phyloP scores from a whole-genome alignment of 2,329 filamentous ascomycete genomes.

The Alternaria panax region DNA sequence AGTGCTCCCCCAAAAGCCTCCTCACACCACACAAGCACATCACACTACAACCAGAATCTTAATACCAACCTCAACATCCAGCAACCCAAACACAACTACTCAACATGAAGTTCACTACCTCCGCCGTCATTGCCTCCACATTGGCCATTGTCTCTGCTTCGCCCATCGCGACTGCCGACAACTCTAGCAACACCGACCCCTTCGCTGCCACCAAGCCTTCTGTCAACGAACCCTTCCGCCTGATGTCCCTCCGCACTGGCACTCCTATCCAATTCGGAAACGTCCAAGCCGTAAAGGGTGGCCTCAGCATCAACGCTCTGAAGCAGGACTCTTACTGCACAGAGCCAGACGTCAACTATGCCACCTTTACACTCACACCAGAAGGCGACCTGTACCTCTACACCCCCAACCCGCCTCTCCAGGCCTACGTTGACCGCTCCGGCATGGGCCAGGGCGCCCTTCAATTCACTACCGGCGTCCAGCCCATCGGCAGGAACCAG shows the following conservation, averaged over 20 bases:
- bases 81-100: not conserved
- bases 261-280: constrained; percentile 57
- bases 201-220: constrained; percentile 24
- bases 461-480: not conserved
- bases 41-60: not conserved
- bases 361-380: constrained; percentile 60
- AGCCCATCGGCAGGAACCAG: not conserved
- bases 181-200: constrained; percentile 12
- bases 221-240: constrained; percentile 52
- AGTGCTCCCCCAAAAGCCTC: not conserved
- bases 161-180: not conserved
- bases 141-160: not conserved
- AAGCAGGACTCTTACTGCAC: constrained; percentile 59
- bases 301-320: constrained; percentile 54
- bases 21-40: not conserved
- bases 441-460: not conserved
- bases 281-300: constrained; percentile 55
- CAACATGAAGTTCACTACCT: not conserved
- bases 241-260: constrained; percentile 60
- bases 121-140: not conserved
- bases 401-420: constrained; percentile 54
- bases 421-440: constrained; percentile 59
- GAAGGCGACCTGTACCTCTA: constrained; percentile 56
- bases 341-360: constrained; percentile 45
- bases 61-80: not conserved